Percentiles rank a stretch among this genome's conserved stretches.
Evolutionary conservation across 148 eudicot genomes (phyloP).

Genomic region (Cornus controversa): DNA sequence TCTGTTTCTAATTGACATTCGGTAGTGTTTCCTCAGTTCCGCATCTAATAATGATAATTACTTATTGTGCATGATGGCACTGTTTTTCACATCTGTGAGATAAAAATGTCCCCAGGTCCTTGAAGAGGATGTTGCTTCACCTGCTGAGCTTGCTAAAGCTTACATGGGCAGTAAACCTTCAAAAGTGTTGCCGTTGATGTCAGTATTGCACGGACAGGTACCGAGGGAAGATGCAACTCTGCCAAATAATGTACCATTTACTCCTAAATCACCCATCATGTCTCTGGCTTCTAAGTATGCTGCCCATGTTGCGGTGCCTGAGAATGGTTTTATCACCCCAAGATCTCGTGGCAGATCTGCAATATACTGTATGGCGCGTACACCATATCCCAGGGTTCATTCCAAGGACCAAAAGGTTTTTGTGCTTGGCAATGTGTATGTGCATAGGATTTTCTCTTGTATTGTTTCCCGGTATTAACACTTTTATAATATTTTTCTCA

Average conservation of each 20-base stretch:
- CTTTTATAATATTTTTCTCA: neutral
- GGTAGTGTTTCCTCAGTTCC: neutral
- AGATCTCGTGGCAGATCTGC: conserved; percentile 87
- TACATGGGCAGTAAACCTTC: conserved; percentile 79
- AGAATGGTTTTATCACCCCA: conserved; percentile 59
- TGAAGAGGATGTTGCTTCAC: conserved; percentile 71
- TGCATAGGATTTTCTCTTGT: neutral
- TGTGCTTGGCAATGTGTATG: conserved; percentile 1
- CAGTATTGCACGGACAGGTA: conserved; percentile 44
- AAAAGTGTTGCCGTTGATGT: conserved; percentile 50
- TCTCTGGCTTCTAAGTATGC: conserved; percentile 41
- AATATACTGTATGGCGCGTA: conserved; percentile 84
- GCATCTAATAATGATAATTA: neutral
- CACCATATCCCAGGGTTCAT: conserved; percentile 69
- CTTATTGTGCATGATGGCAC: neutral
- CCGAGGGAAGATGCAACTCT: conserved; percentile 38
- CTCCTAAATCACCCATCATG: conserved; percentile 31
- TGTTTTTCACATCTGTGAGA: neutral
- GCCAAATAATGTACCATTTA: conserved; percentile 27
- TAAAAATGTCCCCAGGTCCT: conserved; percentile 36
- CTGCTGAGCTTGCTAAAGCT: conserved; percentile 96
- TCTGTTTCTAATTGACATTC: neutral
- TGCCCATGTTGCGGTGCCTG: conserved; percentile 31
- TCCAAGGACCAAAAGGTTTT: conserved; percentile 44
- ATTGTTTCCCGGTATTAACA: neutral